Percentiles rank a stretch among this genome's conserved stretches.
Evolutionary conservation across 1,284 basidiomycete species (phyloP).

Genomic region (Cystobasidium sp.): DNA sequence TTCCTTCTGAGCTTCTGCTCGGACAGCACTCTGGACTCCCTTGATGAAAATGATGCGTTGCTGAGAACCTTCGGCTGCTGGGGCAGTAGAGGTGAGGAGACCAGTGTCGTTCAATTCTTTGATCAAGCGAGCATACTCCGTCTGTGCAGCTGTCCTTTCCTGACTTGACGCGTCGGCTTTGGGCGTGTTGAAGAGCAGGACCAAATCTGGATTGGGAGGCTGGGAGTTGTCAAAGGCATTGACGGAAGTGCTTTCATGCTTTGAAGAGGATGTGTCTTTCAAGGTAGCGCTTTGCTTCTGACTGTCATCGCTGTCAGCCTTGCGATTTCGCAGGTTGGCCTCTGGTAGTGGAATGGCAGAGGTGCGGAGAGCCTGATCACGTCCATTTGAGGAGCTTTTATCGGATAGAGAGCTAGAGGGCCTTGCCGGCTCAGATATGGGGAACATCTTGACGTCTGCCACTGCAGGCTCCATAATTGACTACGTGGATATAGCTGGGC

Average conservation of each 20-base stretch:
- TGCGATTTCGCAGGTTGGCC: slow-evolving; percentile 12
- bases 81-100: slow-evolving; percentile 70
- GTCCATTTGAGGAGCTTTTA: background rate
- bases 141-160: slow-evolving; percentile 18
- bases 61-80: slow-evolving; percentile 69
- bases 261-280: background rate
- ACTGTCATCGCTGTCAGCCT: background rate
- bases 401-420: background rate
- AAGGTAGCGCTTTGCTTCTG: background rate
- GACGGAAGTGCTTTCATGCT: background rate
- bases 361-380: slow-evolving; percentile 12
- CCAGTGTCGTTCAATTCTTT: slow-evolving; percentile 67
- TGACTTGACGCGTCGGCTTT: slow-evolving; percentile 14
- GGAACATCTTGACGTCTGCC: background rate
- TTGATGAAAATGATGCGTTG: slow-evolving; percentile 79
- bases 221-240: background rate
- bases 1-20: slow-evolving; percentile 10
- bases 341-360: slow-evolving; percentile 21
- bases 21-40: slow-evolving; percentile 69
- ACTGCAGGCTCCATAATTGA: slow-evolving; percentile 12
- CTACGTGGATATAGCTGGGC: no score
- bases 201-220: slow-evolving; percentile 39
- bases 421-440: background rate
- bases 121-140: slow-evolving; percentile 71
- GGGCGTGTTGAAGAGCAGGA: slow-evolving; percentile 30